phyloP scores from a whole-genome alignment of 2,329 filamentous ascomycete genomes.

The Penicillium sumatraense region DNA sequence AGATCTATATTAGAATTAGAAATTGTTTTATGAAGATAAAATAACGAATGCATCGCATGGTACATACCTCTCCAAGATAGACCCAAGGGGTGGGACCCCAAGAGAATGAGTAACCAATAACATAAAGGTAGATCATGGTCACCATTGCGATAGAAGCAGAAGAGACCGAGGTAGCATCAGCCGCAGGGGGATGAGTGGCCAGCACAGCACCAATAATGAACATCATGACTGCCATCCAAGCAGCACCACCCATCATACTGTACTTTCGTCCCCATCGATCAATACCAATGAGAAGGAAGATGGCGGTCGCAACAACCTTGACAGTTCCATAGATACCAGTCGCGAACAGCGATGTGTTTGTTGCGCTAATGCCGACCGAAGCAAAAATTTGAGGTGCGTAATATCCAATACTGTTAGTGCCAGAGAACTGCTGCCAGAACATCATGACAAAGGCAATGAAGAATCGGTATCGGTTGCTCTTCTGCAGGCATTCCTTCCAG shows the following conservation, averaged over 20 bases:
- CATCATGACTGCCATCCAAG: conserved; percentile 44
- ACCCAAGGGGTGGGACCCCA: conserved; percentile 38
- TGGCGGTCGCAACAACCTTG: conserved; percentile 42
- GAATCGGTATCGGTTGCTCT: conserved; percentile 45
- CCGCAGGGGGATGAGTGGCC: conserved; percentile 38
- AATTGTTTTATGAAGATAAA: background rate
- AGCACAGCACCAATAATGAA: conserved; percentile 43
- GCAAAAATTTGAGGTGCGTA: conserved; percentile 46
- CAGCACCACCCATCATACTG: conserved; percentile 40
- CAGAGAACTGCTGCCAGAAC: conserved; percentile 48
- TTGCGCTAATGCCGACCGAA: conserved; percentile 38
- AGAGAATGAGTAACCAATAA: conserved; percentile 36
- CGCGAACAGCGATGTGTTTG: conserved; percentile 41
- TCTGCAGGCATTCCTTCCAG: conserved; percentile 45
- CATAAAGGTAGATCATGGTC: conserved; percentile 57
- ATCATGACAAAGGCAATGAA: conserved; percentile 42
- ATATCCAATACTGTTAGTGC: conserved; percentile 46
- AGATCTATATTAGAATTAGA: conserved; percentile 31
- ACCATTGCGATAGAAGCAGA: conserved; percentile 42
- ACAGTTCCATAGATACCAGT: conserved; percentile 45
- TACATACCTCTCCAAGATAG: conserved; percentile 37
- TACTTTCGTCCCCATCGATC: conserved; percentile 43
- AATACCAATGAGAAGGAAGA: conserved; percentile 44
- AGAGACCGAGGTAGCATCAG: conserved; percentile 32
- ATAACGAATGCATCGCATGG: background rate